These are phyloP conservation scores for Emergomyces pasteurianus DNA, from an alignment of 2,329 filamentous ascomycete genomes.

Conservation along the genomic window DNA sequence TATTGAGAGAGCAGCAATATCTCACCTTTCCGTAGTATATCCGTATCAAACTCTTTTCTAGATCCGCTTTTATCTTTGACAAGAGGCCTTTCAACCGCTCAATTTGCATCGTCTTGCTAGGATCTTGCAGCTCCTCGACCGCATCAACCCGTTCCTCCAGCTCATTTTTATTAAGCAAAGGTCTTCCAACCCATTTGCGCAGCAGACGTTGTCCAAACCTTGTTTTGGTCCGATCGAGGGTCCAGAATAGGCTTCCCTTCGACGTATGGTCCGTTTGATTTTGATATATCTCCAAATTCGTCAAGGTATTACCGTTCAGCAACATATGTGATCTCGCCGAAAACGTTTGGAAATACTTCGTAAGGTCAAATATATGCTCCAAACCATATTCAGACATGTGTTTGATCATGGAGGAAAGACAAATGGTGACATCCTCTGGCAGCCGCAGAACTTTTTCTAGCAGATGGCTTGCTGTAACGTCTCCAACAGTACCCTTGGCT, in stretches of 20 bases:
- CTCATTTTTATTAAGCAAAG: slow-evolving; percentile 61
- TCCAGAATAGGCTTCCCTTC: slow-evolving; percentile 90
- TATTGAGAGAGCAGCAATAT: slow-evolving; percentile 2
- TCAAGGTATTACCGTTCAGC: slow-evolving; percentile 85
- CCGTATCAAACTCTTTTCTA: slow-evolving; percentile 84
- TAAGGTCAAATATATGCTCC: slow-evolving; percentile 89
- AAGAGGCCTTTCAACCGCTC: slow-evolving; percentile 66
- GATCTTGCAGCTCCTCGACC: slow-evolving; percentile 71
- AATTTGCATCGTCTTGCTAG: slow-evolving; percentile 52
- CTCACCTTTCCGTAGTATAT: slow-evolving; percentile 83
- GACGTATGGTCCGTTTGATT: slow-evolving; percentile 80
- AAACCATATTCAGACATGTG: slow-evolving; percentile 86
- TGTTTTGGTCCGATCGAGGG: slow-evolving; percentile 81
- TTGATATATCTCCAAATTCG: slow-evolving; percentile 87
- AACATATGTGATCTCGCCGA: slow-evolving; percentile 92
- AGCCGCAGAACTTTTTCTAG: slow-evolving; percentile 79
- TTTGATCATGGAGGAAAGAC: slow-evolving; percentile 90
- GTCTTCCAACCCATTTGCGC: slow-evolving; percentile 88
- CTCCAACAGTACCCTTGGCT: slow-evolving; percentile 39
- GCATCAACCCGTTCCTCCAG: slow-evolving; percentile 72
- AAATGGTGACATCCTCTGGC: slow-evolving; percentile 76
- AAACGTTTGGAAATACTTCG: slow-evolving; percentile 95
- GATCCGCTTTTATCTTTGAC: slow-evolving; percentile 59
- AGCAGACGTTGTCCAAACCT: slow-evolving; percentile 78
- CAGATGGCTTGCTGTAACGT: slow-evolving; percentile 50